phyloP scores from a whole-genome alignment of 306 rosid genomes.

The Elaeagnus macrophylla region DNA sequence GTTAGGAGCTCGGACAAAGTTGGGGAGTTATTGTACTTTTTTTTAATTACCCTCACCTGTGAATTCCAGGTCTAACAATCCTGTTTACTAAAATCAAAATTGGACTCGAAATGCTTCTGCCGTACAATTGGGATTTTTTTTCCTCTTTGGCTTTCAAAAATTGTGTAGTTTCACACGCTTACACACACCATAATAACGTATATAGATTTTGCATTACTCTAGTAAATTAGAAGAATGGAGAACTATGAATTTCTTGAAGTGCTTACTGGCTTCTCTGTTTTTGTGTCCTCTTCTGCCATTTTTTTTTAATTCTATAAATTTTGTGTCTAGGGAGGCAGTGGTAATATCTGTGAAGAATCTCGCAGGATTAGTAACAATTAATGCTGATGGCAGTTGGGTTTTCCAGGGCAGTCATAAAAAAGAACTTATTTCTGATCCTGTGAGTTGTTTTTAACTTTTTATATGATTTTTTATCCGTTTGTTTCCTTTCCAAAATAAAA shows the following conservation, averaged over 20 bases:
- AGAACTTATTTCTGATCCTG: constrained; percentile 61
- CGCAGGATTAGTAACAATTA: constrained; percentile 53
- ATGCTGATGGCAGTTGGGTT: constrained; percentile 56
- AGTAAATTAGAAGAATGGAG: not conserved
- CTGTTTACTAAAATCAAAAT: not conserved
- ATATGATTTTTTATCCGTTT: constrained; percentile 1
- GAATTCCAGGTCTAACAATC: not conserved
- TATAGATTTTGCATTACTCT: too few relatives aligned
- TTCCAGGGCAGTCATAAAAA: constrained; percentile 45
- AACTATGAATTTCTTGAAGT: too few relatives aligned
- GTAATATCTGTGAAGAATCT: constrained; percentile 70
- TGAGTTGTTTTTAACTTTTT: constrained; percentile 28
- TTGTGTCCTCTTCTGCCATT: not conserved
- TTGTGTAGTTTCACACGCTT: too few relatives aligned
- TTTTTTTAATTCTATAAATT: constrained; percentile 1
- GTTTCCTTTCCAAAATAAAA: not conserved
- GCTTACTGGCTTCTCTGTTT: not conserved
- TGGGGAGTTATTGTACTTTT: too few relatives aligned
- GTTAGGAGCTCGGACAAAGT: too few relatives aligned
- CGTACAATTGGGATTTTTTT: too few relatives aligned
- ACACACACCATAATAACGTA: too few relatives aligned
- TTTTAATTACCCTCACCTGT: not conserved
- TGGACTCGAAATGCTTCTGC: too few relatives aligned
- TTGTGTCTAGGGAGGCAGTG: constrained; percentile 38
- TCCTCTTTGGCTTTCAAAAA: too few relatives aligned